Evolutionary conservation across 129 eudicot genomes (phyloP), one percentile per base, ranked within the genome.

Genomic region (Centella asiatica): DNA sequence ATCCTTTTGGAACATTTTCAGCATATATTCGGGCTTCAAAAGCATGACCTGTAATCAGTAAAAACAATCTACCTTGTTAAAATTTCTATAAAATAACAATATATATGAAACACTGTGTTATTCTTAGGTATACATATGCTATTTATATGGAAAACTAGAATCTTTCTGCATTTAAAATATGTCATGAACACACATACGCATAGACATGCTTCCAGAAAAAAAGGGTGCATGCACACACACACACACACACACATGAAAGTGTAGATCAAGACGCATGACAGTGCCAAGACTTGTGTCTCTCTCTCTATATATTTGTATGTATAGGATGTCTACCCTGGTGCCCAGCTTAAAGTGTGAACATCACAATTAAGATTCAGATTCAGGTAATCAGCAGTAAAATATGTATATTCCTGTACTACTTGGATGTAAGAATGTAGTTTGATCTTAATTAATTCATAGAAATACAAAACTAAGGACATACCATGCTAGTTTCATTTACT

Each of bases 11-110:
- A 72, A 87, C 99, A 75, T 84, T 93, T 80, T 93, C 99, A 62
- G 99, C 99, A 69, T 93, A 93, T 78, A 93, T 87, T 26, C 99
- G 86, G 74, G 99, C 95, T 80, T 93, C 99, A 78, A 93, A 93
- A 66, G 99, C 95, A 78, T 93, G 99, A 22, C 99, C 99, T 93
- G 84, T 32, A 65, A 73, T 62, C 50, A 70, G 47, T 22, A 12
- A 49, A 64, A 48, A 1, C 1, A 22, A 22, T 9, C 23, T 23
- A 20, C 26, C 2, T 6, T 37, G 33, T 39, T 11, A 32, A 20
- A 34, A 59, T 12, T 37, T 9, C 28, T 39, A 23, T 13, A 12
- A 39, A 24, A 32, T 37, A 34, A 58, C 20, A 58, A 14, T 9
- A 56, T 14, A 27, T 5, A 34, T 39, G n/a, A 23, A 60, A 6